Conservation (phyloP, 495 filamentous ascomycete genomes). For the Penicillium waksmanii region DNA sequence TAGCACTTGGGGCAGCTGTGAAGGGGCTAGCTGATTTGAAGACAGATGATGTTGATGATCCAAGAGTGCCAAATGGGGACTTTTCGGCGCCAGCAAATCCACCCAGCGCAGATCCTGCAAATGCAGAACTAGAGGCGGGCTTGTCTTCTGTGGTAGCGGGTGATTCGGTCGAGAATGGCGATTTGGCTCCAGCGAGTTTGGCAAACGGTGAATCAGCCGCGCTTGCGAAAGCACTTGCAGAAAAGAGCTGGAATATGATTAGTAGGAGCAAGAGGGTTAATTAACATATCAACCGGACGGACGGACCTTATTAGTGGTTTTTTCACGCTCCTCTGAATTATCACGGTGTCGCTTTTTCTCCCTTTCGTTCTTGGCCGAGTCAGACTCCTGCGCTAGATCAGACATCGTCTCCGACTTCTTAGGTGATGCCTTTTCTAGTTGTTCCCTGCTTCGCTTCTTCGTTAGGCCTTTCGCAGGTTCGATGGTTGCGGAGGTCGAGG, state of each 20-base stretch:
- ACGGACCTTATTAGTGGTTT: slow-evolving; percentile 20
- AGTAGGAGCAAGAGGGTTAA: not conserved
- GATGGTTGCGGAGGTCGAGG: slow-evolving; percentile 4
- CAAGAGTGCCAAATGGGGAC: slow-evolving; percentile 61
- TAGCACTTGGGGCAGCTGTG: slow-evolving; percentile 11
- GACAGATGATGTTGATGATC: slow-evolving; percentile 42
- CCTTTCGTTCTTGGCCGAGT: slow-evolving; percentile 33
- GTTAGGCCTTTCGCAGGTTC: slow-evolving; percentile 30
- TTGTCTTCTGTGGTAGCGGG: slow-evolving; percentile 10
- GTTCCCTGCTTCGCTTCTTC: slow-evolving; percentile 58
- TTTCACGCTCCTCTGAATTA: slow-evolving; percentile 40
- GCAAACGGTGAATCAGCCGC: slow-evolving; percentile 56
- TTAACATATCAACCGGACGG: not conserved
- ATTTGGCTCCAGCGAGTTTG: slow-evolving; percentile 36
- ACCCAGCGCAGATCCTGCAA: slow-evolving; percentile 55
- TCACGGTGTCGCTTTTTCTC: slow-evolving; percentile 54
- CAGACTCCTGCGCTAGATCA: slow-evolving; percentile 2
- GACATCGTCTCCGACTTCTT: slow-evolving; percentile 20
- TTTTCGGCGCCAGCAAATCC: slow-evolving; percentile 56
- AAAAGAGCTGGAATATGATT: slow-evolving; percentile 38
- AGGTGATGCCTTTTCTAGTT: slow-evolving; percentile 47
- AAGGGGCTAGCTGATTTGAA: slow-evolving; percentile 38
- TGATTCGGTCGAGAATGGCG: slow-evolving; percentile 21
- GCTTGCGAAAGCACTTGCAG: slow-evolving; percentile 56
- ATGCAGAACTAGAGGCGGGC: slow-evolving; percentile 51